Evolutionary conservation across 495 filamentous ascomycete genomes (phyloP).

Genomic region (Trichoderma virens): DNA sequence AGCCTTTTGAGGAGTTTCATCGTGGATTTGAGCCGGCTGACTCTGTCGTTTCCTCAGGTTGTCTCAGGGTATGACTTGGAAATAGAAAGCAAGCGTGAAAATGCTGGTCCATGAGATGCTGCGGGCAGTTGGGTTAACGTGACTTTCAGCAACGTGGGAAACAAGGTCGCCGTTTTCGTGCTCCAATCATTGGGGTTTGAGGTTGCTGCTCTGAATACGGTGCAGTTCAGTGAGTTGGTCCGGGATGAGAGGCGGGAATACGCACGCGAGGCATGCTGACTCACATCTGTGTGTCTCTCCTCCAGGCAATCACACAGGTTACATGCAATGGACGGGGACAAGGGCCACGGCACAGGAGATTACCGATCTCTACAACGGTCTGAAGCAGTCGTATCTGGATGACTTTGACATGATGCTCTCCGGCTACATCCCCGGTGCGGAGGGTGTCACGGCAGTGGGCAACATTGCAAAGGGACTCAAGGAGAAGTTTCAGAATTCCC

Average conservation of each 20-base stretch:
- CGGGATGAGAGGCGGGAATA: neutral
- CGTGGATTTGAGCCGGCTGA: conserved; percentile 1
- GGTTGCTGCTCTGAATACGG: conserved; percentile 86
- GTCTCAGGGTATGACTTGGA: conserved; percentile 56
- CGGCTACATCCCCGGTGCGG: conserved; percentile 82
- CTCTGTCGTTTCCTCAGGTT: conserved; percentile 43
- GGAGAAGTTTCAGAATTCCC: conserved; percentile 48
- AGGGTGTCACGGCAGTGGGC: conserved; percentile 75
- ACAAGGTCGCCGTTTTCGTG: conserved; percentile 87
- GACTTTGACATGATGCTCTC: conserved; percentile 89
- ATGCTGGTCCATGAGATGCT: neutral
- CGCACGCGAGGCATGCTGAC: conserved; percentile 4
- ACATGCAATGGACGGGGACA: conserved; percentile 77
- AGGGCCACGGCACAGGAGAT: conserved; percentile 75
- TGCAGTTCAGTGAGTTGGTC: conserved; percentile 70
- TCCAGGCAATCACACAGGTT: conserved; percentile 87
- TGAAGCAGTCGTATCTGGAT: conserved; percentile 71
- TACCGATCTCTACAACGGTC: conserved; percentile 71
- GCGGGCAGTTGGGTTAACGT: neutral
- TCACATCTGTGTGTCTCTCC: neutral
- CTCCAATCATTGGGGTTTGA: conserved; percentile 92
- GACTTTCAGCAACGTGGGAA: conserved; percentile 79
- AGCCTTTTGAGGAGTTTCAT: neutral
- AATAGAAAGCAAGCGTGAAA: conserved; percentile 1
- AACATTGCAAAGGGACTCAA: conserved; percentile 73